These are phyloP conservation scores for Leishmania mexicana DNA, from an alignment of 208 protist species.

Conservation along the genomic window DNA sequence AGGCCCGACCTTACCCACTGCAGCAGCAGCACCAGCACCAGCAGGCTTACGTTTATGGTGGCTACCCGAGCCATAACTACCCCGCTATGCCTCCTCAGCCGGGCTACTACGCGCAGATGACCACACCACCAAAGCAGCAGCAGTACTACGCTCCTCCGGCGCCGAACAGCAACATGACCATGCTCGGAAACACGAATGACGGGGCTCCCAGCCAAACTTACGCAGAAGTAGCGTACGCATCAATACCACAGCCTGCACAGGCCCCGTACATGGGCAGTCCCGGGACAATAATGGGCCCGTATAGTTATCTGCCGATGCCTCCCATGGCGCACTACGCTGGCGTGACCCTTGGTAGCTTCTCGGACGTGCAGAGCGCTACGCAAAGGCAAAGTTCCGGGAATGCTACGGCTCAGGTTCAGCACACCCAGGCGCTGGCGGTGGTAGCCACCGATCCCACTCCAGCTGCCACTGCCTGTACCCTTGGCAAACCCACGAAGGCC, in stretches of 20 bases:
- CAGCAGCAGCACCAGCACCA: constrained; percentile 5
- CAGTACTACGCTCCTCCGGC: constrained; percentile 1
- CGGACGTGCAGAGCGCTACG: neutral
- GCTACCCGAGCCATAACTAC: constrained; percentile 4
- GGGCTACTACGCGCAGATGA: neutral
- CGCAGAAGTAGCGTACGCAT: neutral
- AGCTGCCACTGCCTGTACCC: neutral
- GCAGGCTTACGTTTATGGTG: neutral
- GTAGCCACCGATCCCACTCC: neutral
- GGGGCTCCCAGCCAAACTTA: too few species aligned
- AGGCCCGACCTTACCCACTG: neutral
- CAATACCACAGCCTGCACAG: neutral
- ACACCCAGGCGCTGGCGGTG: neutral
- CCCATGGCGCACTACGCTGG: neutral
- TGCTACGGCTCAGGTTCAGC: neutral
- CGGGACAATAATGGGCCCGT: neutral
- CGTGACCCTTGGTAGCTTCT: neutral
- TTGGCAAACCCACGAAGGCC: neutral
- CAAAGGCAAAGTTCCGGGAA: neutral
- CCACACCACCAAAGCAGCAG: neutral
- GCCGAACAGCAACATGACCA: neutral
- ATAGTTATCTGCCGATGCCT: neutral
- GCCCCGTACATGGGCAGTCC: neutral
- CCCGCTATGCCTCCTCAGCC: neutral
- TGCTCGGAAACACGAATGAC: neutral